A percentile compares a stretch with the other conserved stretches of the same genome.
Conservation (phyloP, 202 grass and related monocot species). For the Miscanthus sacchariflorus region DNA sequence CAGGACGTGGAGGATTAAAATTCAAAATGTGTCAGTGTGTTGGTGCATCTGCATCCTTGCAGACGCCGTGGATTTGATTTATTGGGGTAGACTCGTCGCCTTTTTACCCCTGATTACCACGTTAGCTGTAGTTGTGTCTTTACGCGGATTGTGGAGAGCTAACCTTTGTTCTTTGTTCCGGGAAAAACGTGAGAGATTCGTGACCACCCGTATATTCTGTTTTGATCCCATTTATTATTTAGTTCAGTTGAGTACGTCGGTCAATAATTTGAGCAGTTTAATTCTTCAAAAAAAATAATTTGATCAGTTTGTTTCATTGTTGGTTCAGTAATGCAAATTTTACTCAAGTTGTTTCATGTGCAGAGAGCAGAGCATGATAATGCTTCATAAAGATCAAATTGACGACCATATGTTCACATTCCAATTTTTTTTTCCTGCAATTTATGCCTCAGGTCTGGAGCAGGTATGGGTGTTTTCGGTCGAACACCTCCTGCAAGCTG, state of each 20-base stretch:
- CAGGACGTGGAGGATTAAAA: background rate
- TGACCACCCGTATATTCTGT: background rate
- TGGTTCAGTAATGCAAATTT: background rate
- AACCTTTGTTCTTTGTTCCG: background rate
- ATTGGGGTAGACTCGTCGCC: background rate
- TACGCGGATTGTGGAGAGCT: background rate
- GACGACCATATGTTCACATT: background rate
- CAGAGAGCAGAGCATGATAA: background rate
- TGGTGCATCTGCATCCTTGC: conserved; percentile 1
- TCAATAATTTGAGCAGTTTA: background rate
- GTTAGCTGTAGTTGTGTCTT: background rate
- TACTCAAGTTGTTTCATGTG: background rate
- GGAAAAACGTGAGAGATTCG: background rate
- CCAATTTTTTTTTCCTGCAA: background rate
- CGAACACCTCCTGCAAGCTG: conserved; percentile 48
- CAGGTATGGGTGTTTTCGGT: conserved; percentile 59
- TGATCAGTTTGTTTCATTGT: background rate
- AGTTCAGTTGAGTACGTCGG: background rate
- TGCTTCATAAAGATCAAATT: background rate
- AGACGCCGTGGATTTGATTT: background rate
- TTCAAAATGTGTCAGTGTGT: background rate
- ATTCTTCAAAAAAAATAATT: no score
- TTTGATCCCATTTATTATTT: background rate
- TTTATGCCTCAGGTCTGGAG: conserved; percentile 40
- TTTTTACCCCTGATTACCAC: background rate